Conservation (phyloP, 179 eudicot genomes). For the Actinidia arguta region DNA sequence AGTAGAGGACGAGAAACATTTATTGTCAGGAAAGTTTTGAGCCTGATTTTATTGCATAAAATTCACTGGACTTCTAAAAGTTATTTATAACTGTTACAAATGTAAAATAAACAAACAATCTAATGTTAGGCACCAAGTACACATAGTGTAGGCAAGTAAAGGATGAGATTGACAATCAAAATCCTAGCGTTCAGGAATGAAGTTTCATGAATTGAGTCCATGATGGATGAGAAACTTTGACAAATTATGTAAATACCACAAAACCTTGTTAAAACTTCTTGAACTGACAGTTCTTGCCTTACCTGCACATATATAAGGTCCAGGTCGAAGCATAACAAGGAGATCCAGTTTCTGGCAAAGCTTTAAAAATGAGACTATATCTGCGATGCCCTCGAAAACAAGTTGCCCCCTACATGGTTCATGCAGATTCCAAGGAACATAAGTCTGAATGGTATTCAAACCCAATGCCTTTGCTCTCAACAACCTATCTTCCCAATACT, state of each 20-base stretch:
- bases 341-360: constrained; percentile 86
- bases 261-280: background rate
- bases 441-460: constrained; percentile 91
- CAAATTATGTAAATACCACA: constrained; percentile 5
- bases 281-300: constrained; percentile 10
- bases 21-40: background rate
- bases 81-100: background rate
- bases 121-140: background rate
- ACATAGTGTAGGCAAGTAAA: background rate
- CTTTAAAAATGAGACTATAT: constrained; percentile 65
- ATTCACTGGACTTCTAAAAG: background rate
- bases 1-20: background rate
- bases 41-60: background rate
- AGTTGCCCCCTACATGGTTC: constrained; percentile 78
- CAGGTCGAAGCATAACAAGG: constrained; percentile 93
- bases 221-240: constrained; percentile 9
- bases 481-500: constrained; percentile 98
- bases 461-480: constrained; percentile 93
- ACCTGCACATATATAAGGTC: constrained; percentile 98
- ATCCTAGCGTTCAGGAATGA: background rate
- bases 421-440: constrained; percentile 97
- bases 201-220: background rate
- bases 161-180: background rate
- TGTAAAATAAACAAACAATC: background rate
- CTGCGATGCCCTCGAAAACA: constrained; percentile 82